Conservation (phyloP, 371 early-diverging fungal species). For the Mortierella sp. region DNA sequence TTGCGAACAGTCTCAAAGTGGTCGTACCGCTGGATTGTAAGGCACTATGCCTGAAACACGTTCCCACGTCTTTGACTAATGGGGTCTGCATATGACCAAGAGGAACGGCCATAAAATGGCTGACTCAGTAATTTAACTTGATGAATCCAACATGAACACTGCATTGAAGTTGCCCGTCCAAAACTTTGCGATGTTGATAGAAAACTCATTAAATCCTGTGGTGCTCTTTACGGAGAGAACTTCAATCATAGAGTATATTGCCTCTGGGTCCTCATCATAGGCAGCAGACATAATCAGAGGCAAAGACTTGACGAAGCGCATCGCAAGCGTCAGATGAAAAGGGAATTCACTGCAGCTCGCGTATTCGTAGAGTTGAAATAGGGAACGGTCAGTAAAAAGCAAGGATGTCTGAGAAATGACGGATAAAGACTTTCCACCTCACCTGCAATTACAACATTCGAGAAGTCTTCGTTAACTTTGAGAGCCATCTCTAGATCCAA, state of each 20-base stretch:
- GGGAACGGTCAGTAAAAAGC: too few relatives aligned
- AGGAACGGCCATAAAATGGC: too few relatives aligned
- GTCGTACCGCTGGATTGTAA: background rate
- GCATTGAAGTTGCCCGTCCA: constrained; percentile 51
- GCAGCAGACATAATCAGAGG: constrained; percentile 27
- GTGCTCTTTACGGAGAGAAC: constrained; percentile 36
- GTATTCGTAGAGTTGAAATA: background rate
- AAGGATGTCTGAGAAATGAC: too few relatives aligned
- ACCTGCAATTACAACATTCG: too few relatives aligned
- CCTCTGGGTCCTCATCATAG: constrained; percentile 52
- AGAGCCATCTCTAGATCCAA: too few relatives aligned
- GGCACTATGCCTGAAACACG: constrained; percentile 18
- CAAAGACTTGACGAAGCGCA: constrained; percentile 47
- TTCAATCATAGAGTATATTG: constrained; percentile 42
- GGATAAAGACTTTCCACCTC: too few relatives aligned
- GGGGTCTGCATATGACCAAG: too few relatives aligned
- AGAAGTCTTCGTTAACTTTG: too few relatives aligned
- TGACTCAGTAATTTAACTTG: too few relatives aligned
- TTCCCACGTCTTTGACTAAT: constrained; percentile 49
- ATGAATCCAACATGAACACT: constrained; percentile 3
- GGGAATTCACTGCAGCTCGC: background rate
- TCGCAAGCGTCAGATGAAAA: constrained; percentile 20
- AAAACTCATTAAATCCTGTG: constrained; percentile 40
- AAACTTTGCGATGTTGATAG: constrained; percentile 24
- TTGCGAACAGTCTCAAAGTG: too few relatives aligned